These are phyloP conservation scores for Scedosporium minutisporum DNA, from an alignment of 2,329 filamentous ascomycete genomes.

Conservation along the genomic window DNA sequence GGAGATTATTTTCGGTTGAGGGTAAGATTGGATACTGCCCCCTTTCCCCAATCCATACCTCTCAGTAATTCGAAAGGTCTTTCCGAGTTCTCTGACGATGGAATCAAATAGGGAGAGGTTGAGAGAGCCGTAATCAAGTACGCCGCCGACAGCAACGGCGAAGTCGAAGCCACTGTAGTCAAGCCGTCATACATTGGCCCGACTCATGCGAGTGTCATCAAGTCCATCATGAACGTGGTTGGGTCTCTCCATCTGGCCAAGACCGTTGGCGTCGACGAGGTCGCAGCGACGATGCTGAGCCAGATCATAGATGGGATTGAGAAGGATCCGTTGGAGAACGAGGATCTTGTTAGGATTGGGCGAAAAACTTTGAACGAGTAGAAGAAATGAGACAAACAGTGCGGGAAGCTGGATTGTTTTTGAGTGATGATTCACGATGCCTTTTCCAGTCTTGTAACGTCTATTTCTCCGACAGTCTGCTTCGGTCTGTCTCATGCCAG, in stretches of 20 bases:
- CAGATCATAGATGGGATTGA: slow-evolving; percentile 34
- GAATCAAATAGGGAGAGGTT: slow-evolving; percentile 30
- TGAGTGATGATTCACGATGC: background rate
- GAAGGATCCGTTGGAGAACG: slow-evolving; percentile 32
- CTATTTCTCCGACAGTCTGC: too few relatives aligned
- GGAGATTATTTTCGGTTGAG: slow-evolving; percentile 34
- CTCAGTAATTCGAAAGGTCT: slow-evolving; percentile 21
- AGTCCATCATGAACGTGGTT: slow-evolving; percentile 8
- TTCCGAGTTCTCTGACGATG: too few relatives aligned
- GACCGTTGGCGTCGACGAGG: slow-evolving; percentile 22
- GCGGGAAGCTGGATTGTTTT: background rate
- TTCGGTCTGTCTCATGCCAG: too few relatives aligned
- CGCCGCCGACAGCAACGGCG: slow-evolving; percentile 25
- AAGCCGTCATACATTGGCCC: slow-evolving; percentile 32
- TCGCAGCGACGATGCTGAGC: slow-evolving; percentile 33
- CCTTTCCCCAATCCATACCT: background rate
- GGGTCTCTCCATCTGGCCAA: slow-evolving; percentile 13
- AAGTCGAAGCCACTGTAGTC: slow-evolving; percentile 27
- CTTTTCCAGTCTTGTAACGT: background rate
- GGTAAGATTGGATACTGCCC: slow-evolving; percentile 21
- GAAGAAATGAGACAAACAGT: background rate
- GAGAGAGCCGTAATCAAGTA: slow-evolving; percentile 33
- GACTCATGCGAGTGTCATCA: background rate
- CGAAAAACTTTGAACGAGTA: background rate
- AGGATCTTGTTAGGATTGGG: slow-evolving; percentile 30